These are phyloP conservation scores for Clitoria ternatea DNA, from an alignment of 306 rosid genomes.

Conservation along the genomic window DNA sequence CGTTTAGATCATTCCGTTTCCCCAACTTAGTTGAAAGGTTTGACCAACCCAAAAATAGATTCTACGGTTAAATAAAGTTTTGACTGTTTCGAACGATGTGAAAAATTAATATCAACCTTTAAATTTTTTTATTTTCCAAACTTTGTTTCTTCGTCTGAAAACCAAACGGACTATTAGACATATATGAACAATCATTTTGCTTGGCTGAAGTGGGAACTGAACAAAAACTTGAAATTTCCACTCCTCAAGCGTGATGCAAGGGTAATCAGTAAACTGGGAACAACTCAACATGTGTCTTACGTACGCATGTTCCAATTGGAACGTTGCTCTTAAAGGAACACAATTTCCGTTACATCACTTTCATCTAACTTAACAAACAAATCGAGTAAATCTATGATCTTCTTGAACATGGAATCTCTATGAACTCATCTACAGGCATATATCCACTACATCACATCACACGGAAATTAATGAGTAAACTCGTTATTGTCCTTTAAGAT, in stretches of 20 bases:
- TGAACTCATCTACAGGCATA: slow-evolving; percentile 79
- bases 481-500: not conserved
- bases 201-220: not conserved
- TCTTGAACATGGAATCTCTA: slow-evolving; percentile 82
- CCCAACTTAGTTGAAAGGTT: too few relatives aligned
- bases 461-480: not conserved
- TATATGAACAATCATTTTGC: slow-evolving; percentile 9
- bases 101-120: too few relatives aligned
- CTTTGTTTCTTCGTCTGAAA: too few relatives aligned
- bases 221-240: not conserved
- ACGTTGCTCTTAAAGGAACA: not conserved
- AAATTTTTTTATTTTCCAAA: too few relatives aligned
- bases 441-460: slow-evolving; percentile 64
- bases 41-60: too few relatives aligned
- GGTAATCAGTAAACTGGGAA: not conserved
- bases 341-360: not conserved
- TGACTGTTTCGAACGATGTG: too few relatives aligned
- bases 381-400: slow-evolving; percentile 56
- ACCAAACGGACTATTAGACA: too few relatives aligned
- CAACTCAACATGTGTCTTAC: not conserved
- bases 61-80: too few relatives aligned
- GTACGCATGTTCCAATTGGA: not conserved
- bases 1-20: too few relatives aligned
- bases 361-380: not conserved
- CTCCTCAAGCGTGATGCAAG: not conserved